Evolutionary conservation across 169 alveolate species (phyloP), one percentile per base, ranked within the genome.

Genomic region (Theileria sp.): DNA sequence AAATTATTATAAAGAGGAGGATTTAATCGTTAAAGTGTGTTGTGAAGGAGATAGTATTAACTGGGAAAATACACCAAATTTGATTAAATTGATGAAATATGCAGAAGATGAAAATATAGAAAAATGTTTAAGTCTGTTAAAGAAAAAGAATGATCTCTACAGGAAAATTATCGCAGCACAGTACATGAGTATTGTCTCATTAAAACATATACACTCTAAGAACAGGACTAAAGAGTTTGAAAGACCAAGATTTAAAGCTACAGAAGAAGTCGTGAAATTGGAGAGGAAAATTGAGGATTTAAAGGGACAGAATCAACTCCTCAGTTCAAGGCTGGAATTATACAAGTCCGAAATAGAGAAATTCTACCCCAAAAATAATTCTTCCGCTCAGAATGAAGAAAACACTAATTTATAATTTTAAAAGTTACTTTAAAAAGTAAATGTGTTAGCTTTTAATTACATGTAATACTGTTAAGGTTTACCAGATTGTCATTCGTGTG

Each of bases 121-220:
- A 44, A 44, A 44, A 15, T 44, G 54, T 44, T 44, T 44, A 44
- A 44, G 54, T 13, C 75, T 62, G 34, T 15, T 82, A 44, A 84
- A 82, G 51, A 70, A 60, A 7, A 75, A 77, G 23, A 84, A 82
- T 23, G 80, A n/a, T 7, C 68, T 82, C 36, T 73, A 67, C 76
- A 54, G 80, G 17, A 76, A 76, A 49, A 73, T 82, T 21, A 30
- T 82, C 51, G 79, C 85, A 10, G 79, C 75, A 21, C 88, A 82
- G 56, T 84, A 82, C 79, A 66, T 81, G 70, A 19, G 32, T 7
- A 51, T 82, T 44, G 25, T 73, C 54, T 78, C 88, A 3, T 13
- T 17, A 25, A 58, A 25, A 25, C 67, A 58, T 8, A 25, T 19
- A 19, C 36, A 58, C 8, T 25, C 67, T 13, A 25, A 10, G 15